Base-by-base conservation (phyloP, 805 yeast species). In the Sugiyamaella smithiae region DNA sequence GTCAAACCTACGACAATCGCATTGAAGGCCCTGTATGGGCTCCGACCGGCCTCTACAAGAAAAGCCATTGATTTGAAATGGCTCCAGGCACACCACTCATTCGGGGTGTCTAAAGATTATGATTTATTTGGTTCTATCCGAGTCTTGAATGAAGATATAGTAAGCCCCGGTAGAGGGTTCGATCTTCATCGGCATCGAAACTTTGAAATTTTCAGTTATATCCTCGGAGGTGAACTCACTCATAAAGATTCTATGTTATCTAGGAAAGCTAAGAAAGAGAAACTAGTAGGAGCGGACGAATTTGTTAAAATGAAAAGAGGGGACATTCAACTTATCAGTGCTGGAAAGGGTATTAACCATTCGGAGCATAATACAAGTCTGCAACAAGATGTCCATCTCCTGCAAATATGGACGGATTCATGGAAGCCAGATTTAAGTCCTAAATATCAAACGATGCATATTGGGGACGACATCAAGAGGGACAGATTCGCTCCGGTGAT, bases 51-150 rank as follows among this genome's bases (percentile, higher is more conserved):
- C n/a, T 8, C 28, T 4, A 43, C 46, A 7, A 33, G 46, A 4
- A 20, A 29, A 9, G 12, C 12, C 19, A 24, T 33, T 9, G 8
- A 7, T 6, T n/a, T 20, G 17, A 24, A 22, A 11, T 43, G 46
- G 46, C n/a, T 43, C 4, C 26, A 20, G 12, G 46, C 46, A 4
- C n/a, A 32, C 44, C 46, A 43, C 11, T 43, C 46, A 3, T 43
- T 43, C 31, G 46, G 46, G 5, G 46, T 22, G 4, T 16, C 35
- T 14, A 8, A 26, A 8, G 17, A 29, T 2, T 43, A 43, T 19
- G 5, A 33, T 5, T 20, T 25, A 12, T 43, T 43, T 25, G 46
- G 46, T 9, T 20, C 23, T 5, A 7, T 35, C 4, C 40, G 25
- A 17, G 43, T 29, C 14, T n/a, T 45, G 6, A 45, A 35, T 35